Conservation (phyloP, 2,329 filamentous ascomycete species). For the Alternaria rosae region DNA sequence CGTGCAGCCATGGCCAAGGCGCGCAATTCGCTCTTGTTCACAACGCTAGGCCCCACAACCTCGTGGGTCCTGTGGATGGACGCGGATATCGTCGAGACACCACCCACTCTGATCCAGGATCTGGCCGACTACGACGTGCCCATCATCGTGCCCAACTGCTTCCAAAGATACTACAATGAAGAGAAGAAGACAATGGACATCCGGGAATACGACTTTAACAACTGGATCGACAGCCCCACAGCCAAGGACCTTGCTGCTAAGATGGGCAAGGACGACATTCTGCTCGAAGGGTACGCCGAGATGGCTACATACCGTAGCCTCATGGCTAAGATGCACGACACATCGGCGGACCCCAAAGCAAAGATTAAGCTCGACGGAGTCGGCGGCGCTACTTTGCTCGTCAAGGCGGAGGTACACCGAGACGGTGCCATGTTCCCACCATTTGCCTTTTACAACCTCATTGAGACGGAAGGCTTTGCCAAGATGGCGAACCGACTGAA, state of each 20-base stretch:
- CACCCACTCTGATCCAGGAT: conserved; percentile 85
- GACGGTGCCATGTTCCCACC: conserved; percentile 99
- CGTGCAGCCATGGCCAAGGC: conserved; percentile 92
- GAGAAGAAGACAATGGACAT: conserved; percentile 77
- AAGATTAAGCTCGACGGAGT: conserved; percentile 88
- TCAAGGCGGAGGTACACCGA: conserved; percentile 95
- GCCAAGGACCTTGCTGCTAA: conserved; percentile 76
- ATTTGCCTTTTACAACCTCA: conserved; percentile 94
- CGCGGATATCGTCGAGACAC: conserved; percentile 88
- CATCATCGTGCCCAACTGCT: conserved; percentile 96
- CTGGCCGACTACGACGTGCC: conserved; percentile 85
- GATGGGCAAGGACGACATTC: conserved; percentile 90
- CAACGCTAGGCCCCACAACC: conserved; percentile 86
- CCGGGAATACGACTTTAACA: conserved; percentile 95
- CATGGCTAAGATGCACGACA: conserved; percentile 81
- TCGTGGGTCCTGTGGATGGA: conserved; percentile 99
- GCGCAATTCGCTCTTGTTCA: conserved; percentile 93
- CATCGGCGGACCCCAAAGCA: conserved; percentile 59
- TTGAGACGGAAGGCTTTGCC: conserved; percentile 97
- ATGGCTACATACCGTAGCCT: conserved; percentile 90
- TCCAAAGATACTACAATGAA: conserved; percentile 76
- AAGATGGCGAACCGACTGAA: conserved; percentile 93
- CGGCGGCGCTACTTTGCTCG: conserved; percentile 87
- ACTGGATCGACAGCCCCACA: conserved; percentile 88
- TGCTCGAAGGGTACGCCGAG: conserved; percentile 91